phyloP scores from a whole-genome alignment of 2,329 filamentous ascomycete genomes.

The Fusarium humuli region DNA sequence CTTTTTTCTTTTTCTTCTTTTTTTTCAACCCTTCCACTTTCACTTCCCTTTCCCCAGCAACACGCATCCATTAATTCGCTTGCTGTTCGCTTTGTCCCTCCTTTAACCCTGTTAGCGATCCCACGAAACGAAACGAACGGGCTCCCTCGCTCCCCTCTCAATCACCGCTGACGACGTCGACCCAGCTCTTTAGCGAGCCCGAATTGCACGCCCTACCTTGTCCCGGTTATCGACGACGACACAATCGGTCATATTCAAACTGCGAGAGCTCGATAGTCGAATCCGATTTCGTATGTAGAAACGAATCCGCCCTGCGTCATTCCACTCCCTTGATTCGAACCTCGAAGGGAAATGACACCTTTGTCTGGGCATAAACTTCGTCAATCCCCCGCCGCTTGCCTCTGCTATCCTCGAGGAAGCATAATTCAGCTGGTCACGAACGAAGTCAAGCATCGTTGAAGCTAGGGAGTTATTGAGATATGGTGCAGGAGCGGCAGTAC shows the following conservation, averaged over 20 bases:
- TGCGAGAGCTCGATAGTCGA: constrained; percentile 11
- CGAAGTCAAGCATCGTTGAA: constrained; percentile 18
- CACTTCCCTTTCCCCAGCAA: constrained; percentile 18
- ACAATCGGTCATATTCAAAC: not conserved
- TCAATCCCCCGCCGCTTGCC: constrained; percentile 25
- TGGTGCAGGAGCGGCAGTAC: constrained; percentile 52
- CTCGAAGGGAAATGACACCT: constrained; percentile 46
- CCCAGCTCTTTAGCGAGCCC: constrained; percentile 24
- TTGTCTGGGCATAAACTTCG: constrained; percentile 36
- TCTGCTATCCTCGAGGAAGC: constrained; percentile 29
- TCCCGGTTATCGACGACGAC: constrained; percentile 8
- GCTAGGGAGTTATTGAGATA: constrained; percentile 41
- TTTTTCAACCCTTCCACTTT: constrained; percentile 1
- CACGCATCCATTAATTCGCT: constrained; percentile 24
- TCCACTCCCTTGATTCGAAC: constrained; percentile 35
- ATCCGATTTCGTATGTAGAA: constrained; percentile 42
- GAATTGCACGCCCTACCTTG: not conserved
- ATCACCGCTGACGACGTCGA: constrained; percentile 34
- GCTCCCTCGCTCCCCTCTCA: constrained; percentile 23
- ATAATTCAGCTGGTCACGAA: constrained; percentile 14
- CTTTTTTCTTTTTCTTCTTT: not conserved
- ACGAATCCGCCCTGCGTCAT: constrained; percentile 23
- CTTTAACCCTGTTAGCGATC: constrained; percentile 37
- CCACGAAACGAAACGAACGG: constrained; percentile 39
- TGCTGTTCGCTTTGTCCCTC: constrained; percentile 29